These are phyloP conservation scores for Nicotiana tomentosiformis DNA, from an alignment of 257 asterid species.

Conservation along the genomic window DNA sequence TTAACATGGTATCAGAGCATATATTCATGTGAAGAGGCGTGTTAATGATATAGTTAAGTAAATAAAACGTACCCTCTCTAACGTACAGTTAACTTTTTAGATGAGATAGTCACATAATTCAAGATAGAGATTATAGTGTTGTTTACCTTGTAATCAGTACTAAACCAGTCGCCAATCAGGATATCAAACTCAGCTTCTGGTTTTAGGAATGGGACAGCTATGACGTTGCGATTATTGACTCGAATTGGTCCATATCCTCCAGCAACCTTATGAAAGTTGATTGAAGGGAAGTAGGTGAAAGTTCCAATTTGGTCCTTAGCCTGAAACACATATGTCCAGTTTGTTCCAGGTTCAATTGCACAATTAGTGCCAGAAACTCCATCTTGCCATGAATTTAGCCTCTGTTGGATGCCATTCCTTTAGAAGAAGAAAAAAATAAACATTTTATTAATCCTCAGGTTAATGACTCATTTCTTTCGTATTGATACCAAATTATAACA, in stretches of 20 bases:
- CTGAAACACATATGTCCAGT: constrained; percentile 59
- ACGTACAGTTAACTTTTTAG: not conserved
- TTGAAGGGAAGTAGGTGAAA: constrained; percentile 52
- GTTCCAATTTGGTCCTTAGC: constrained; percentile 61
- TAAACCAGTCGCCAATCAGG: constrained; percentile 49
- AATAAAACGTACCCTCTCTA: not conserved
- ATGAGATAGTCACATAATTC: not conserved
- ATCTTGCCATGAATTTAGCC: constrained; percentile 75
- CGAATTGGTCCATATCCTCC: constrained; percentile 71
- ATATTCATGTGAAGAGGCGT: not conserved
- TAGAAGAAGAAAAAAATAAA: not conserved
- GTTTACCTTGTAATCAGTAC: constrained; percentile 27
- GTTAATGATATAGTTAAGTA: not conserved
- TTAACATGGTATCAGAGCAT: not conserved
- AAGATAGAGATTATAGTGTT: not conserved
- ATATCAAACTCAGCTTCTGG: constrained; percentile 65
- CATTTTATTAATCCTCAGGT: not conserved
- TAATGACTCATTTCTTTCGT: not conserved
- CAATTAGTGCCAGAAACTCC: constrained; percentile 74
- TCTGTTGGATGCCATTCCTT: constrained; percentile 70
- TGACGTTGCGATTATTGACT: constrained; percentile 47
- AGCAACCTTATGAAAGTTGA: constrained; percentile 45
- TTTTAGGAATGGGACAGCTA: constrained; percentile 44
- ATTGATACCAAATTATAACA: not conserved
- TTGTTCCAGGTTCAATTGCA: constrained; percentile 45